Percentiles rank a stretch among this genome's conserved stretches.
Conservation (phyloP, 2,329 filamentous ascomycete genomes). For the Rhytidhysteron rufulum region DNA sequence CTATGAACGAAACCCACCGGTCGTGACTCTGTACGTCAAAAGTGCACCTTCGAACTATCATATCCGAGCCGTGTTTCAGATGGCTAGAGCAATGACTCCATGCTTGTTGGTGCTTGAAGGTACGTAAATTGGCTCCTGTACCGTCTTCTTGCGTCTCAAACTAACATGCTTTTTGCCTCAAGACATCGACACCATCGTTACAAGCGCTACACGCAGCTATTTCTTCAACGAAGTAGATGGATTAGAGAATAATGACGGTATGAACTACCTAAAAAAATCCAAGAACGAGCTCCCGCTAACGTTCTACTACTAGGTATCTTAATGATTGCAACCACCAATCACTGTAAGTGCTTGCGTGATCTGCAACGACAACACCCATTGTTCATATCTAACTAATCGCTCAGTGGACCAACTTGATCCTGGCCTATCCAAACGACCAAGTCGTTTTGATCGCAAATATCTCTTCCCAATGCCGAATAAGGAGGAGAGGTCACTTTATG, state of each 20-base stretch:
- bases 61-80: slow-evolving; percentile 30
- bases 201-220: slow-evolving; percentile 31
- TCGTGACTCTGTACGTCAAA: slow-evolving; percentile 25
- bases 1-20: slow-evolving; percentile 30
- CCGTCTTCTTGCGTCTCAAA: no score
- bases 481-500: slow-evolving; percentile 56
- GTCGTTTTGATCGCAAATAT: slow-evolving; percentile 65
- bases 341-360: slow-evolving; percentile 17
- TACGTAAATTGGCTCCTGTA: no score
- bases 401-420: slow-evolving; percentile 34
- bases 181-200: slow-evolving; percentile 34
- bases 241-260: slow-evolving; percentile 35
- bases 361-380: neutral
- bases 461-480: slow-evolving; percentile 56
- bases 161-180: no score
- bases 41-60: slow-evolving; percentile 21
- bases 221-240: slow-evolving; percentile 44
- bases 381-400: neutral
- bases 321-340: slow-evolving; percentile 41
- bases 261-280: neutral
- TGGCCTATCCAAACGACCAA: slow-evolving; percentile 58
- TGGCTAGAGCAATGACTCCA: slow-evolving; percentile 35
- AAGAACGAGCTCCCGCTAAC: neutral
- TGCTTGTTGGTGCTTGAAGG: slow-evolving; percentile 42
- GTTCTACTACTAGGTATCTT: slow-evolving; percentile 23